phyloP scores from a whole-genome alignment of 2,329 filamentous ascomycete species.

The Triangularia verruculosa region DNA sequence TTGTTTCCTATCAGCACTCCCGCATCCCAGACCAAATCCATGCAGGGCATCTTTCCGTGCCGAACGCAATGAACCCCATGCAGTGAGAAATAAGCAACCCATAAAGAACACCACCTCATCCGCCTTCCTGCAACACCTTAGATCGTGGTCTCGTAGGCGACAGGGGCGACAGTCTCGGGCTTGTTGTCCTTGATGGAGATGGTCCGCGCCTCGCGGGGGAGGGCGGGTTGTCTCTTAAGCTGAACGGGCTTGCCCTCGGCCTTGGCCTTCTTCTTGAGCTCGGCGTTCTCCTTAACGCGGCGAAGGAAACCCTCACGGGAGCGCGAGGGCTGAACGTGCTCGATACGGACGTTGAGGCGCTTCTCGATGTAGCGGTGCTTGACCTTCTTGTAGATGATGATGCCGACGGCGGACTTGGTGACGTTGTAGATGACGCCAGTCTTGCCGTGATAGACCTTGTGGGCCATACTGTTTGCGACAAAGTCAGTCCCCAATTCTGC shows the following conservation, averaged over 20 bases:
- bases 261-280: slow-evolving; percentile 90
- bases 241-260: slow-evolving; percentile 79
- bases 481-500: slow-evolving; percentile 29
- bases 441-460: slow-evolving; percentile 99
- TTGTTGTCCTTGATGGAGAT: slow-evolving; percentile 78
- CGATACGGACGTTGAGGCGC: slow-evolving; percentile 97
- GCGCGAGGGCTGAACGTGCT: slow-evolving; percentile 93
- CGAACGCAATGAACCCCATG: slow-evolving; percentile 36
- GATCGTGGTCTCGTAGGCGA: slow-evolving; percentile 98
- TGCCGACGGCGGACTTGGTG: slow-evolving; percentile 93
- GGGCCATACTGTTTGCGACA: slow-evolving; percentile 71
- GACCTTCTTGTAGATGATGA: slow-evolving; percentile 99
- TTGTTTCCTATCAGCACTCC: slow-evolving; percentile 35
- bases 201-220: slow-evolving; percentile 76
- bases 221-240: slow-evolving; percentile 85
- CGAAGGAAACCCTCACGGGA: slow-evolving; percentile 95
- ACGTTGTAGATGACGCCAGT: slow-evolving; percentile 99
- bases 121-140: slow-evolving; percentile 48
- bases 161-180: slow-evolving; percentile 86
- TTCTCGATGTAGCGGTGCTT: slow-evolving; percentile 99
- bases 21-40: slow-evolving; percentile 34
- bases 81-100: slow-evolving; percentile 35
- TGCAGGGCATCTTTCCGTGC: slow-evolving; percentile 36
- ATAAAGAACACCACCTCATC: slow-evolving; percentile 27
- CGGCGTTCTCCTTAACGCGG: slow-evolving; percentile 95